Evolutionary conservation across 768 basidiomycete species (phyloP).

Genomic region (Lentinula boryana): DNA sequence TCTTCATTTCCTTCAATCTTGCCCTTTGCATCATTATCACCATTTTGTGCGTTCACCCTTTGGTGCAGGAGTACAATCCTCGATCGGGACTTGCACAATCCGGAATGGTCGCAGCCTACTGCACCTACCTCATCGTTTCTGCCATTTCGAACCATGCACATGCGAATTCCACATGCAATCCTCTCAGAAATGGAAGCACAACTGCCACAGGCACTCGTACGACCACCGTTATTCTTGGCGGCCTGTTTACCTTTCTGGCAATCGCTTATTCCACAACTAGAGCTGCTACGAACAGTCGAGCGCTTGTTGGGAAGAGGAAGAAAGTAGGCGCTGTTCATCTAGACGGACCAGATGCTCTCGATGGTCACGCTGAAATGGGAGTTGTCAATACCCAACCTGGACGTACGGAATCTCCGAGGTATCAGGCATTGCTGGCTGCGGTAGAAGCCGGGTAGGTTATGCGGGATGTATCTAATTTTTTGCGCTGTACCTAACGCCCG

Average conservation of each 20-base stretch:
- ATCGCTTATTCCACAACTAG: constrained; percentile 97
- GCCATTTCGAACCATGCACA: constrained; percentile 92
- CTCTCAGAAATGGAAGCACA: constrained; percentile 58
- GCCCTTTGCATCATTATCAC: constrained; percentile 75
- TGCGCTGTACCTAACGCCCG: neutral
- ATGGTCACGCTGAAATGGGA: constrained; percentile 60
- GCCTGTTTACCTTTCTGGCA: constrained; percentile 93
- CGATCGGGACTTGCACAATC: constrained; percentile 93
- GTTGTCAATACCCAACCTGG: constrained; percentile 82
- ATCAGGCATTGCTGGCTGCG: constrained; percentile 91
- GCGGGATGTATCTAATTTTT: neutral
- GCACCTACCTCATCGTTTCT: constrained; percentile 90
- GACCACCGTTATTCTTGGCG: constrained; percentile 86
- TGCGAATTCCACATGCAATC: constrained; percentile 73
- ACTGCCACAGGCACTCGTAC: constrained; percentile 63
- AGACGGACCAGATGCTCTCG: constrained; percentile 42
- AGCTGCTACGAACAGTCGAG: constrained; percentile 93
- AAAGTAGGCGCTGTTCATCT: constrained; percentile 60
- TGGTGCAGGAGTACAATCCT: constrained; percentile 88
- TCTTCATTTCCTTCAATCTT: constrained; percentile 96
- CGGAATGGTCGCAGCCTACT: constrained; percentile 96
- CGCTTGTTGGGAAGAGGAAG: constrained; percentile 73
- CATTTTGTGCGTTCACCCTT: constrained; percentile 74
- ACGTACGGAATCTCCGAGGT: constrained; percentile 79
- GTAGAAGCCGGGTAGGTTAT: constrained; percentile 83